phyloP scores from a whole-genome alignment of 192 early-diverging fungal genomes.

The Dissophora globulifera region DNA sequence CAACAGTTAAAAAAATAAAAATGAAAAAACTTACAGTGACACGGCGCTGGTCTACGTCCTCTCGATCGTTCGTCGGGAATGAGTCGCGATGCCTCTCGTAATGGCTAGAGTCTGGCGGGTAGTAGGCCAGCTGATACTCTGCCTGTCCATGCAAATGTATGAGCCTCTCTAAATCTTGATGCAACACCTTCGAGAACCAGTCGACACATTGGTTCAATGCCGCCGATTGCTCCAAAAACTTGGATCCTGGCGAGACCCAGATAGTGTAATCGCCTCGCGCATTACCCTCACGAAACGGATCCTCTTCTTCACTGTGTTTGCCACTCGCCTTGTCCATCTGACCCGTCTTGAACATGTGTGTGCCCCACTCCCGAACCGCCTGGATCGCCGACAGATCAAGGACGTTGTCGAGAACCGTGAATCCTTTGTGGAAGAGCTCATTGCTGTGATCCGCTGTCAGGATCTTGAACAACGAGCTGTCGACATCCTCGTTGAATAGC shows the following conservation, averaged over 20 bases:
- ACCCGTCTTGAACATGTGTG: conserved; percentile 45
- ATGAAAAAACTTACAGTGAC: conserved; percentile 52
- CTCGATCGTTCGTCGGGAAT: conserved; percentile 62
- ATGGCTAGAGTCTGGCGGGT: conserved; percentile 56
- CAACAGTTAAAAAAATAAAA: neutral
- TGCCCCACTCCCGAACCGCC: conserved; percentile 44
- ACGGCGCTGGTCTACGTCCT: conserved; percentile 63
- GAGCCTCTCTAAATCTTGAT: conserved; percentile 54
- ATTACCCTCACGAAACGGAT: conserved; percentile 59
- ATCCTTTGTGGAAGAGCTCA: conserved; percentile 57
- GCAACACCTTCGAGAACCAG: conserved; percentile 49
- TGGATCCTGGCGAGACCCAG: conserved; percentile 55
- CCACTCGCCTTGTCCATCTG: conserved; percentile 54
- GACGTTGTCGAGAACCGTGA: conserved; percentile 51
- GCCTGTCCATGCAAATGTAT: conserved; percentile 57
- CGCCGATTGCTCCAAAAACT: conserved; percentile 22
- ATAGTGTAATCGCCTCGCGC: conserved; percentile 63
- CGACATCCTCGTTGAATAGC: conserved; percentile 59
- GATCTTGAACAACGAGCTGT: conserved; percentile 44
- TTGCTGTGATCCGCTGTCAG: conserved; percentile 44
- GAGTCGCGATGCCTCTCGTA: conserved; percentile 69
- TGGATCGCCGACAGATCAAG: conserved; percentile 51
- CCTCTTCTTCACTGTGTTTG: conserved; percentile 52
- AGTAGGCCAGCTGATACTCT: conserved; percentile 63
- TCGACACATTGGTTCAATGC: conserved; percentile 43